Evolutionary conservation across 805 yeast species (phyloP).

Genomic region (Ogataea pignaliae): DNA sequence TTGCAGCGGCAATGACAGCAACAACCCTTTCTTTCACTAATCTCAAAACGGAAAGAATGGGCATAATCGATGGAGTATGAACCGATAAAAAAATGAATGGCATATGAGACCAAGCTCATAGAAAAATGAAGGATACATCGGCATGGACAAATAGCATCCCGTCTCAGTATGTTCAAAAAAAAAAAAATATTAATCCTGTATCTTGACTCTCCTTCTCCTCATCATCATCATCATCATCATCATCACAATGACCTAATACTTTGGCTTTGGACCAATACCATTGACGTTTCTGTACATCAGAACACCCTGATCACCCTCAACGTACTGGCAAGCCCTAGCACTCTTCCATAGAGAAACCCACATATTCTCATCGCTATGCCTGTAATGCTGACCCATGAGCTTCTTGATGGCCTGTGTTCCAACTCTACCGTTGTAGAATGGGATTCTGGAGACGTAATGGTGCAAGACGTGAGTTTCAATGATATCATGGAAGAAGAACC

Average conservation of each 20-base stretch:
- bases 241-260: slow-evolving; percentile 1
- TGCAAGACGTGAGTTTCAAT: slow-evolving; percentile 89
- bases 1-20: too few relatives aligned
- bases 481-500: slow-evolving; percentile 78
- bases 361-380: slow-evolving; percentile 65
- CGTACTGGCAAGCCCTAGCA: slow-evolving; percentile 65
- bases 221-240: too few relatives aligned
- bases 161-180: too few relatives aligned
- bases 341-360: slow-evolving; percentile 60
- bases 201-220: too few relatives aligned
- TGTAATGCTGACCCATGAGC: slow-evolving; percentile 83
- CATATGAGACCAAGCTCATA: background rate
- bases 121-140: too few relatives aligned
- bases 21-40: too few relatives aligned
- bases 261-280: slow-evolving; percentile 44
- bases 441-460: slow-evolving; percentile 79
- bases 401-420: slow-evolving; percentile 74
- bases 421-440: slow-evolving; percentile 82
- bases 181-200: background rate
- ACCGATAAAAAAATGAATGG: background rate
- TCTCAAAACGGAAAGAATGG: too few relatives aligned
- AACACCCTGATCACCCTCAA: slow-evolving; percentile 67
- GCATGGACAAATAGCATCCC: too few relatives aligned
- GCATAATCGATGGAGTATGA: background rate
- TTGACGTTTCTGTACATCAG: slow-evolving; percentile 73